A percentile compares a stretch with the other conserved stretches of the same genome.
Evolutionary conservation across 495 filamentous ascomycete species (phyloP).

Genomic region (Venustampulla echinocandica): DNA sequence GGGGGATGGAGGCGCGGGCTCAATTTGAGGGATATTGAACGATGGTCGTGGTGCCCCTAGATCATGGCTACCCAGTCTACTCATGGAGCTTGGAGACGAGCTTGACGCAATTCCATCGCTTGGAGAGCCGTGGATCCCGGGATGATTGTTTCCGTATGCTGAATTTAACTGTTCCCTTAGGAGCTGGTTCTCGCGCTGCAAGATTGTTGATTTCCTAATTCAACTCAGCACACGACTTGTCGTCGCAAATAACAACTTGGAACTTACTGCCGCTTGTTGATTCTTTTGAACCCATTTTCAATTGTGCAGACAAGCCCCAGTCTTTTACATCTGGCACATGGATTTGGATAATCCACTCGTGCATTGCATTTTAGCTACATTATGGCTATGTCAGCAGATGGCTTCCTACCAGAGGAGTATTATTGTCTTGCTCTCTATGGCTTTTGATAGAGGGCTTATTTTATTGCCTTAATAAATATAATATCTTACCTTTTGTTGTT

Average conservation of each 20-base stretch:
- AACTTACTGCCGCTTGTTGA: slow-evolving; percentile 4
- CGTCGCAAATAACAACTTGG: background rate
- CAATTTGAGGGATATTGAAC: background rate
- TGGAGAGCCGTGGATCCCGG: background rate
- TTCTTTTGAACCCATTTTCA: slow-evolving; percentile 1
- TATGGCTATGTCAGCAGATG: background rate
- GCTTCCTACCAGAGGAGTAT: background rate
- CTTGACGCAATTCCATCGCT: background rate
- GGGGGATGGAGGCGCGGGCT: background rate
- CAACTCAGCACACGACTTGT: background rate
- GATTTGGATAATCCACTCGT: background rate
- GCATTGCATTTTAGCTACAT: slow-evolving; percentile 2
- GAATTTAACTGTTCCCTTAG: background rate
- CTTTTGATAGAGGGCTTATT: background rate
- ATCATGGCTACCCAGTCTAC: background rate
- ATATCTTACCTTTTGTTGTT: slow-evolving; percentile 1
- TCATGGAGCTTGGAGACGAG: background rate
- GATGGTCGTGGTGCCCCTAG: background rate
- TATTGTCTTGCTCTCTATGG: background rate
- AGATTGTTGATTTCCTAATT: background rate
- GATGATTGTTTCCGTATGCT: background rate
- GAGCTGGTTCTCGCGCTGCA: slow-evolving; percentile 1
- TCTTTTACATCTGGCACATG: background rate
- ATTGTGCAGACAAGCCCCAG: background rate
- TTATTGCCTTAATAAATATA: background rate